Evolutionary conservation across 371 early-diverging fungal genomes (phyloP).

Genomic region (Mortierella sp.): DNA sequence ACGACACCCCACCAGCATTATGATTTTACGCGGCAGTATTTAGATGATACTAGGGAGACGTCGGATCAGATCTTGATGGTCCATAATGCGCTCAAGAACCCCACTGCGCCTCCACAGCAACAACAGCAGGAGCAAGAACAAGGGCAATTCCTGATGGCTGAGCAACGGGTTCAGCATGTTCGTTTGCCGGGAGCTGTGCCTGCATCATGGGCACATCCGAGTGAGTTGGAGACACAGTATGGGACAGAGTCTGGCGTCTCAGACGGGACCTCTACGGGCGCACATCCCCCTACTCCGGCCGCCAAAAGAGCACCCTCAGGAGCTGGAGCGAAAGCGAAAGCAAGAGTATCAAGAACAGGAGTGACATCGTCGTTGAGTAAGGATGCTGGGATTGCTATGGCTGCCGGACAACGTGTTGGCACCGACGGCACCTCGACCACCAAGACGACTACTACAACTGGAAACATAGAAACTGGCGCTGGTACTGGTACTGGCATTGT

Average conservation of each 20-base stretch:
- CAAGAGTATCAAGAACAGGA: neutral
- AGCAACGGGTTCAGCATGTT: neutral
- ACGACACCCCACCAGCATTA: neutral
- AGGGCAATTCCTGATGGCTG: neutral
- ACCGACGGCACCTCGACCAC: neutral
- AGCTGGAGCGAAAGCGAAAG: neutral
- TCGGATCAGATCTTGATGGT: neutral
- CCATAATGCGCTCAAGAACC: neutral
- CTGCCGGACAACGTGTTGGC: neutral
- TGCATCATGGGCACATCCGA: constrained; percentile 9
- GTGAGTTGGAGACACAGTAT: neutral
- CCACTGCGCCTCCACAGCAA: neutral
- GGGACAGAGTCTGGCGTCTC: neutral
- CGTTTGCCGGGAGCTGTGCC: neutral
- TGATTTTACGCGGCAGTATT: neutral
- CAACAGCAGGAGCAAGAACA: neutral
- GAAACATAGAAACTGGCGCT: neutral
- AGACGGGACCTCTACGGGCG: constrained; percentile 2
- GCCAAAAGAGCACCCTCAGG: neutral
- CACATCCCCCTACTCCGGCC: neutral
- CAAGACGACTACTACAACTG: neutral
- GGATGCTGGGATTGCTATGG: neutral
- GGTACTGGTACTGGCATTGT: neutral
- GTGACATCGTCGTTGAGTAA: neutral
- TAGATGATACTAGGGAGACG: neutral